Evolutionary conservation across 164 flowering plant species (phyloP).

Genomic region (Berberis thunbergii): DNA sequence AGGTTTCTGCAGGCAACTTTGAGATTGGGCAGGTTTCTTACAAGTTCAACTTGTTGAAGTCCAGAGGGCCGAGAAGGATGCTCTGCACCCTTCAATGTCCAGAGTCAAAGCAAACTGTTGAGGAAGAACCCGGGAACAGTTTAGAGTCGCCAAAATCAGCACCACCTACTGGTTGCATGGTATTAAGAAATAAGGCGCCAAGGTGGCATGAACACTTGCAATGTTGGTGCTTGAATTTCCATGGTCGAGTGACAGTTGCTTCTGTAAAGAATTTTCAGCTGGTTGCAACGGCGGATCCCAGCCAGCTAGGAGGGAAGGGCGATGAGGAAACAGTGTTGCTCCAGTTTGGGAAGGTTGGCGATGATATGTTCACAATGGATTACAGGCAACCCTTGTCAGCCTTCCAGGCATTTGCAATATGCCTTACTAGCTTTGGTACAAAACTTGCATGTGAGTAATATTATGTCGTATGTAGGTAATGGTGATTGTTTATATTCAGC

Average conservation of each 20-base stretch:
- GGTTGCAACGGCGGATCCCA: not conserved
- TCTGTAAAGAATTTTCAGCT: not conserved
- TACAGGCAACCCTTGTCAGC: conserved; percentile 5
- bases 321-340: conserved; percentile 4
- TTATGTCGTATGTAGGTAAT: not conserved
- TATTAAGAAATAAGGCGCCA: not conserved
- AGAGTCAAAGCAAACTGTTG: not conserved
- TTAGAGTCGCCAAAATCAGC: not conserved
- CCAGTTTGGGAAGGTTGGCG: conserved; percentile 3
- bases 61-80: conserved; percentile 6
- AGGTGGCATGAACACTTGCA: conserved; percentile 5
- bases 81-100: conserved; percentile 3
- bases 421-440: conserved; percentile 5
- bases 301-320: not conserved
- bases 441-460: conserved; percentile 1
- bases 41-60: conserved; percentile 3
- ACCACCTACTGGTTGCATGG: not conserved
- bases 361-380: conserved; percentile 2
- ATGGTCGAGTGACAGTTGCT: conserved; percentile 6
- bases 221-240: conserved; percentile 7
- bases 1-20: conserved; percentile 4
- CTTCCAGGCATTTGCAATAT: conserved; percentile 6
- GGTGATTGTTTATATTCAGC: not conserved
- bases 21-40: conserved; percentile 4
- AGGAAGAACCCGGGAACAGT: not conserved